phyloP scores from a whole-genome alignment of 139 green algal species.

The Nannochloris sp. region DNA sequence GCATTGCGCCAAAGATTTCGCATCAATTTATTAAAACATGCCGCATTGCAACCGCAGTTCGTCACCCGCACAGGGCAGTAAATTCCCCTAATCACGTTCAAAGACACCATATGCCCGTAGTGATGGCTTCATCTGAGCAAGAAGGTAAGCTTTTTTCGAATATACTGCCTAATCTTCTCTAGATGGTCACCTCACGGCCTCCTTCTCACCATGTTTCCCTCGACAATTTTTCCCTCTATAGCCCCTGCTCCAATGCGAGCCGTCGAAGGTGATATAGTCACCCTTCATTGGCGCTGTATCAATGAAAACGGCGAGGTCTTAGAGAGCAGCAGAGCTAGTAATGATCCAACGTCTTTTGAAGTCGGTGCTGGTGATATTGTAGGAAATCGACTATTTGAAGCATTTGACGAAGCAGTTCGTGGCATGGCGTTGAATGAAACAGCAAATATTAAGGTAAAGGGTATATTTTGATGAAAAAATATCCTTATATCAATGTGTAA shows the following conservation, averaged over 20 bases:
- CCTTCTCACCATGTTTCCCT: too few relatives aligned
- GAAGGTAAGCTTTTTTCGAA: too few relatives aligned
- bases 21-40: too few relatives aligned
- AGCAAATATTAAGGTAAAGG: conserved; percentile 35
- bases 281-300: conserved; percentile 43
- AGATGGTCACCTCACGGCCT: too few relatives aligned
- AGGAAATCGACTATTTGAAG: conserved; percentile 79
- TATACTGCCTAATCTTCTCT: too few relatives aligned
- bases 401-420: conserved; percentile 74
- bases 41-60: too few relatives aligned
- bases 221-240: too few relatives aligned
- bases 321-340: conserved; percentile 30
- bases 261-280: conserved; percentile 52
- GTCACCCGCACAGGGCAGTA: too few relatives aligned
- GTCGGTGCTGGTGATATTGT: conserved; percentile 74
- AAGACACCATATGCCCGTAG: too few relatives aligned
- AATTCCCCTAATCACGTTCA: too few relatives aligned
- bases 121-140: too few relatives aligned
- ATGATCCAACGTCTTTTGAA: conserved; percentile 72
- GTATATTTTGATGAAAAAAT: conserved; percentile 27
- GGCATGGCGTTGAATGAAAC: conserved; percentile 57
- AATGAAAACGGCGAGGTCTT: conserved; percentile 52
- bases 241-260: conserved; percentile 10
- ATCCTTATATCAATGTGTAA: neutral
- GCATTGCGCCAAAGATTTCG: too few relatives aligned